Percentiles rank a stretch among this genome's conserved stretches.
phyloP scores from a whole-genome alignment of 2,329 filamentous ascomycete species.

The Chaetoscypha palmicola region DNA sequence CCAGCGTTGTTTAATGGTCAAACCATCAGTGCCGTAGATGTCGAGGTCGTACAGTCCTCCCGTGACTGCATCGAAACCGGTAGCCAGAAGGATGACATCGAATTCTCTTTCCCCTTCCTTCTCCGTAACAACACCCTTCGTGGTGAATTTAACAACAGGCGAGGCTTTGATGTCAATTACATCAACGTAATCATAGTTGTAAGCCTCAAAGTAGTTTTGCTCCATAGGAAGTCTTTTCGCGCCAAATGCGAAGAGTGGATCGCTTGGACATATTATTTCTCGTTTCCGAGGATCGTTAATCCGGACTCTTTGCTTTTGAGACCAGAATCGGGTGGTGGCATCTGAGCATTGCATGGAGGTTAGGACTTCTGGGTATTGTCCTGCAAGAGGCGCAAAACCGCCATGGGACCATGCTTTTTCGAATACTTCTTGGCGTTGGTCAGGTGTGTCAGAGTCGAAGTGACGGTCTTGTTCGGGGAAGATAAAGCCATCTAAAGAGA shows the following conservation, averaged over 20 bases:
- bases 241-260: slow-evolving; percentile 38
- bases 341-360: slow-evolving; percentile 41
- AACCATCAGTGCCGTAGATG: slow-evolving; percentile 35
- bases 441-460: too few species aligned
- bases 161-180: slow-evolving; percentile 36
- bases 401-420: slow-evolving; percentile 29
- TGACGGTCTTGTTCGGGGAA: too few species aligned
- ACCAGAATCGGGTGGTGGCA: slow-evolving; percentile 27
- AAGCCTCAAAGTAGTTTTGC: slow-evolving; percentile 41
- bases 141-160: slow-evolving; percentile 34
- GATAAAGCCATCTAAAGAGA: too few species aligned
- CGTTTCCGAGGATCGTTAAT: slow-evolving; percentile 22
- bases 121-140: slow-evolving; percentile 29
- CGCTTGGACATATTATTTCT: slow-evolving; percentile 23
- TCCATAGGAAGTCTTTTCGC: slow-evolving; percentile 42
- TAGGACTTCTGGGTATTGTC: slow-evolving; percentile 47
- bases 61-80: slow-evolving; percentile 33
- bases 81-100: slow-evolving; percentile 31
- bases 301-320: slow-evolving; percentile 37
- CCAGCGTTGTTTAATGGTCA: slow-evolving; percentile 39
- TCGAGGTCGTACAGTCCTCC: slow-evolving; percentile 41
- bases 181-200: slow-evolving; percentile 41
- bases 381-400: slow-evolving; percentile 32
- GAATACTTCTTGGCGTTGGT: background rate
- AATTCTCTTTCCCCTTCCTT: slow-evolving; percentile 25